Evolutionary conservation across 1,284 basidiomycete genomes (phyloP).

Genomic region (Cryptococcus sp.): DNA sequence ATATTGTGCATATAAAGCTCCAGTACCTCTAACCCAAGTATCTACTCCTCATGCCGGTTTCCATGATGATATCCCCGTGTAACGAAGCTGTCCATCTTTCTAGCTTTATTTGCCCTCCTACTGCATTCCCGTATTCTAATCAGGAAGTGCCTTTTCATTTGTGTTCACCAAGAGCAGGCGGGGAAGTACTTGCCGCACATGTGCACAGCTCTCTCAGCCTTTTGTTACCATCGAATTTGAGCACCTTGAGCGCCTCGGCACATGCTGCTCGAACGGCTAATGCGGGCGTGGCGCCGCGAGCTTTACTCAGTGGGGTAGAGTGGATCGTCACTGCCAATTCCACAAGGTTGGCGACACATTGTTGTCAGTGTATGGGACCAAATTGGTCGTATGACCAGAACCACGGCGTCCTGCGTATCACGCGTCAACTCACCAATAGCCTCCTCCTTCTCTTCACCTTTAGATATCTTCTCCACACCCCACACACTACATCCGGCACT

Average conservation of each 20-base stretch:
- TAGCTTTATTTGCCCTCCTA: too few relatives aligned
- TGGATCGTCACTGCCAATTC: slow-evolving; percentile 30
- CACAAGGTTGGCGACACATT: too few relatives aligned
- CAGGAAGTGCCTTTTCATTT: not conserved
- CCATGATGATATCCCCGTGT: too few relatives aligned
- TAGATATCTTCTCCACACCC: slow-evolving; percentile 7
- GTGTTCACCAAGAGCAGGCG: not conserved
- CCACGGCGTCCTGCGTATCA: too few relatives aligned
- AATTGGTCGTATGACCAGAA: too few relatives aligned
- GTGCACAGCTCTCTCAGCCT: slow-evolving; percentile 13
- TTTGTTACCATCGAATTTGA: slow-evolving; percentile 7
- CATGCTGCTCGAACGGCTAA: slow-evolving; percentile 30
- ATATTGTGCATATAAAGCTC: too few relatives aligned
- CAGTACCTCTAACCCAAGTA: too few relatives aligned
- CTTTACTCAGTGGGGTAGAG: slow-evolving; percentile 17
- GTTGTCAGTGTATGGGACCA: too few relatives aligned
- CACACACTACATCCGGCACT: slow-evolving; percentile 25
- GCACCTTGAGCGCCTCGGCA: slow-evolving; percentile 17
- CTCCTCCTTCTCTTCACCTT: slow-evolving; percentile 1
- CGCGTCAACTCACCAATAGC: not conserved
- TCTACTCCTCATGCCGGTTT: too few relatives aligned
- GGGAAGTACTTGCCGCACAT: slow-evolving; percentile 7
- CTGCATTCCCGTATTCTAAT: not conserved
- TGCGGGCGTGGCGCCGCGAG: slow-evolving; percentile 9
- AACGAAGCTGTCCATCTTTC: too few relatives aligned